Conservation (phyloP, 345 rosid species). For the Raphanus sativus region DNA sequence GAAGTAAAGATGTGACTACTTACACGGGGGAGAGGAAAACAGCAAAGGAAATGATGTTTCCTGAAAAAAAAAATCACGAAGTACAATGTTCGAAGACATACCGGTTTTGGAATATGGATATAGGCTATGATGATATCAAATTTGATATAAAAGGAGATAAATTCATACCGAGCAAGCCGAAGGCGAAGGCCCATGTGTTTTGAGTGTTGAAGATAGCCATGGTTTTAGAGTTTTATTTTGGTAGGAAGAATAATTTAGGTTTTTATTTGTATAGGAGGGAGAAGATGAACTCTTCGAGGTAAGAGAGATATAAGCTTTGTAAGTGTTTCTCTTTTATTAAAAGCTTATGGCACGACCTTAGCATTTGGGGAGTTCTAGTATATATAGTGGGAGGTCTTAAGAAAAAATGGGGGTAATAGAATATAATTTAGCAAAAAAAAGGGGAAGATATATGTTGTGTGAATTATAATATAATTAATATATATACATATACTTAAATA, state of each 20-base stretch:
- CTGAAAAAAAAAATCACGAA: conserved; percentile 39
- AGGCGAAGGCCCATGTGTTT: conserved; percentile 39
- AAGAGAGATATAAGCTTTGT: conserved; percentile 11
- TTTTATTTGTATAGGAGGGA: not conserved
- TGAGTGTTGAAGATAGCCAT: conserved; percentile 40
- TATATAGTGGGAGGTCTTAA: conserved; percentile 29
- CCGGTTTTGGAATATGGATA: not conserved
- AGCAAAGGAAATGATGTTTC: conserved; percentile 61
- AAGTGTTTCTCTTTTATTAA: conserved; percentile 26
- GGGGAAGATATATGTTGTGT: not conserved
- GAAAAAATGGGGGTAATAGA: not conserved
- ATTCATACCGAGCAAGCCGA: conserved; percentile 40
- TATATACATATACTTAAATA: conserved; percentile 2
- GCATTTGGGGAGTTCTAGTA: conserved; percentile 14
- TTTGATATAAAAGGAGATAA: not conserved
- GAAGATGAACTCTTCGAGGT: conserved; percentile 20
- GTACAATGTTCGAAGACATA: not conserved
- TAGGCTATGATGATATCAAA: conserved; percentile 3
- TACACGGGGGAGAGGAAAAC: conserved; percentile 74
- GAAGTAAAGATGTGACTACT: conserved; percentile 41
- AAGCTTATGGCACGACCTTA: conserved; percentile 40
- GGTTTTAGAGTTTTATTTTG: not conserved
- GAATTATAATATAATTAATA: not conserved
- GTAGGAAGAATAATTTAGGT: not conserved
- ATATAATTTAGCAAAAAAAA: not conserved